Conservation (phyloP, 139 green algal genomes). For the Eudorina sp. region DNA sequence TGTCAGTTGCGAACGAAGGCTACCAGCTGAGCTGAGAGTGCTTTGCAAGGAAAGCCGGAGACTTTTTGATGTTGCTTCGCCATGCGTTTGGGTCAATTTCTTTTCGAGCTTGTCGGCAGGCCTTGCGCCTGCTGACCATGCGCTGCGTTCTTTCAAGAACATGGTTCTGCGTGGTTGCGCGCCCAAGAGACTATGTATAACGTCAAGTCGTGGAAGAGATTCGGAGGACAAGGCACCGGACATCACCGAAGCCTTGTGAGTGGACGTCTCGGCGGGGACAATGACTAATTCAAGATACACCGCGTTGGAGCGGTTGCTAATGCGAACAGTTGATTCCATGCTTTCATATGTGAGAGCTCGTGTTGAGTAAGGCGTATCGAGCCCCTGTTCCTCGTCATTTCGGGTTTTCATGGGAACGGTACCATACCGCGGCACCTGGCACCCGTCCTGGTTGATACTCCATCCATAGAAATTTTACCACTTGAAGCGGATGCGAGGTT, state of each 20-base stretch:
- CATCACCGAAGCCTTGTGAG: background rate
- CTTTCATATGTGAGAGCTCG: no score
- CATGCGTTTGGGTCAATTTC: background rate
- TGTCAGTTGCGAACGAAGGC: background rate
- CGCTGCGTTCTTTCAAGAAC: background rate
- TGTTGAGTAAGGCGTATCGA: no score
- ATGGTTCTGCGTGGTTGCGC: background rate
- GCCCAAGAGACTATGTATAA: background rate
- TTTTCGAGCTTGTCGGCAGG: background rate
- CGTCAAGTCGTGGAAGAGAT: background rate
- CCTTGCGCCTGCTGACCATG: background rate
- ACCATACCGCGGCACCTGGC: background rate
- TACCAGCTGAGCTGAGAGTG: background rate
- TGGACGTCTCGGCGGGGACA: background rate
- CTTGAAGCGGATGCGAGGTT: no score
- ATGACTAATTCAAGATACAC: background rate
- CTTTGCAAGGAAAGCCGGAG: background rate
- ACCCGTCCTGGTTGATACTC: background rate
- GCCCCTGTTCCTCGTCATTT: background rate
- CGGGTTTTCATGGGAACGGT: background rate
- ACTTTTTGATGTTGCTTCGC: background rate
- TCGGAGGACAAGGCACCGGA: background rate
- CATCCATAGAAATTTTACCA: background rate
- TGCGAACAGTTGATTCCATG: no score
- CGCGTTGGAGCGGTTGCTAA: no score